A percentile compares a stretch with the other conserved stretches of the same genome.
These are phyloP conservation scores for Cucumis cinereus DNA, from an alignment of 306 rosid species.

Conservation along the genomic window DNA sequence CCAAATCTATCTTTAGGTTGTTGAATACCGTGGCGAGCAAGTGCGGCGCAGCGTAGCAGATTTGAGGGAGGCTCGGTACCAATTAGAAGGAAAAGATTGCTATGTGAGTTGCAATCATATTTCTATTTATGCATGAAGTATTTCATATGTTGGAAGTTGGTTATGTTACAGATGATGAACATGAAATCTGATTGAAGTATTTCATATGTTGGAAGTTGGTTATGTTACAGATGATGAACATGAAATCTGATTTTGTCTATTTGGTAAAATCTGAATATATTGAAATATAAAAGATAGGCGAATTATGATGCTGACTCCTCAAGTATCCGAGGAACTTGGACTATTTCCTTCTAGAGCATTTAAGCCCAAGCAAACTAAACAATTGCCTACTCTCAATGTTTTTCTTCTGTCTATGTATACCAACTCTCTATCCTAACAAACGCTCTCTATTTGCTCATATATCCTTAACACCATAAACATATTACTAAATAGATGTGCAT, in stretches of 20 bases:
- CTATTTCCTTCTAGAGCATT: background rate
- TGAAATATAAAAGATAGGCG: background rate
- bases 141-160: background rate
- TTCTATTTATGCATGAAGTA: background rate
- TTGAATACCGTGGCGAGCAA: conserved; percentile 85
- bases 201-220: background rate
- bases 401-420: too few species aligned
- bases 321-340: background rate
- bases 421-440: too few species aligned
- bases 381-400: background rate
- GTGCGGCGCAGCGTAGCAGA: conserved; percentile 85
- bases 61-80: conserved; percentile 68
- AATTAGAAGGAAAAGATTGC: conserved; percentile 81
- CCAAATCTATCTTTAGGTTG: conserved; percentile 40
- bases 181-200: background rate
- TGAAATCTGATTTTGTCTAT: background rate
- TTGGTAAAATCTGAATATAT: background rate
- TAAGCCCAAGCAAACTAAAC: background rate
- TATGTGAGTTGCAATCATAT: conserved; percentile 46
- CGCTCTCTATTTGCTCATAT: too few species aligned
- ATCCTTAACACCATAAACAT: too few species aligned
- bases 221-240: background rate
- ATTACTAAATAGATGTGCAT: background rate
- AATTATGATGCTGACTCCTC: background rate
- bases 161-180: background rate